Conservation (phyloP, 106 monocot genomes). For the Iris macrosiphon region DNA sequence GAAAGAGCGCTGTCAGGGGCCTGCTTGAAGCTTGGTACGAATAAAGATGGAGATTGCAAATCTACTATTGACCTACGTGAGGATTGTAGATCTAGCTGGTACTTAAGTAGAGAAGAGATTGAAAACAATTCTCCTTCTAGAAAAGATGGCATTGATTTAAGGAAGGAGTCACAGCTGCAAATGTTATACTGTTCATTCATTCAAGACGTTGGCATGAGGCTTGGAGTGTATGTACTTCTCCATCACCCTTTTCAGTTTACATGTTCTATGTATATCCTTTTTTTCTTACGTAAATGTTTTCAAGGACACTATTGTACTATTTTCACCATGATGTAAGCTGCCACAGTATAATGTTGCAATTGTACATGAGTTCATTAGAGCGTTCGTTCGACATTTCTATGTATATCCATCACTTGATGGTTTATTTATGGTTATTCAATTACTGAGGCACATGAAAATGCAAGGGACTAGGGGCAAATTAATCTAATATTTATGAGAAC, state of each 20-base stretch:
- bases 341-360: too few relatives aligned
- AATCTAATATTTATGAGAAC: too few relatives aligned
- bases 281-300: neutral
- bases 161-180: constrained; percentile 38
- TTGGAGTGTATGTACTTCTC: constrained; percentile 39
- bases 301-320: neutral
- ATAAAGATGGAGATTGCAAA: too few relatives aligned
- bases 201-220: constrained; percentile 44
- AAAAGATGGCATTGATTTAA: constrained; percentile 57
- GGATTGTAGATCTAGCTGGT: constrained; percentile 29
- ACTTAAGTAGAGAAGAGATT: constrained; percentile 39
- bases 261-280: neutral
- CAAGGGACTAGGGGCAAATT: too few relatives aligned
- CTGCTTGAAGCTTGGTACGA: too few relatives aligned
- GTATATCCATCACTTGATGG: too few relatives aligned
- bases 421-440: too few relatives aligned
- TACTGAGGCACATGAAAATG: too few relatives aligned
- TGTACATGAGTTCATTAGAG: too few relatives aligned
- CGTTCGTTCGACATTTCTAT: neutral
- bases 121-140: constrained; percentile 51
- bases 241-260: neutral
- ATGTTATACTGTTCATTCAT: constrained; percentile 45
- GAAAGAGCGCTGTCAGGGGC: too few relatives aligned
- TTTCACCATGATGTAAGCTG: neutral
- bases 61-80: too few relatives aligned